A percentile compares a stretch with the other conserved stretches of the same genome.
Evolutionary conservation across 768 basidiomycete species (phyloP).

Genomic region (Harrya chromipes): DNA sequence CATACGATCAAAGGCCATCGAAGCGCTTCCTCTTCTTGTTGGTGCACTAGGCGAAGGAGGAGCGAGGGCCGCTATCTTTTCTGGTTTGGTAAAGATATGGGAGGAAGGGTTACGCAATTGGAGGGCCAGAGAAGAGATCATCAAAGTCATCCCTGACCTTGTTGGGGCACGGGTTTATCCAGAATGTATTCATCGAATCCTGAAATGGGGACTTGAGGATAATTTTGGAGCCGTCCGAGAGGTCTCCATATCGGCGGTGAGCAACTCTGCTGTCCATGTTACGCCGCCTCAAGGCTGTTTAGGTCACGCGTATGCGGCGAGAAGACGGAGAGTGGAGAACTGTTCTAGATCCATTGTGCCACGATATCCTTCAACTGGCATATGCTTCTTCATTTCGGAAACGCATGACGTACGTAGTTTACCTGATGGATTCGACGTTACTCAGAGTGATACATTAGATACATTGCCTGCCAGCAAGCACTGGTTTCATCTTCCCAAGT

Average conservation of each 20-base stretch:
- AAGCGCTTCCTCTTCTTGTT: constrained; percentile 59
- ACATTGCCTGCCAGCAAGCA: constrained; percentile 68
- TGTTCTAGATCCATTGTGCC: constrained; percentile 37
- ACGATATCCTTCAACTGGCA: constrained; percentile 44
- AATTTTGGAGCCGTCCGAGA: constrained; percentile 83
- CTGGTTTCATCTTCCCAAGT: constrained; percentile 40
- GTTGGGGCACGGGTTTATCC: constrained; percentile 41
- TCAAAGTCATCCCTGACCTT: constrained; percentile 53
- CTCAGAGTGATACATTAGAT: constrained; percentile 43
- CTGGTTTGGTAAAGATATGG: constrained; percentile 53
- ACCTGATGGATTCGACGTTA: constrained; percentile 10
- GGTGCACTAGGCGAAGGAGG: constrained; percentile 45
- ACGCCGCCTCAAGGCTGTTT: constrained; percentile 15
- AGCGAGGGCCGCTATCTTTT: constrained; percentile 44
- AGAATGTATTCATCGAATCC: constrained; percentile 49
- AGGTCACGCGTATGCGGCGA: constrained; percentile 50
- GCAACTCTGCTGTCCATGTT: constrained; percentile 27
- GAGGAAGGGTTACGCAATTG: constrained; percentile 63
- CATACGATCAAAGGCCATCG: constrained; percentile 68
- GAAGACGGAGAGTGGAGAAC: constrained; percentile 35
- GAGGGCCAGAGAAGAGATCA: constrained; percentile 76
- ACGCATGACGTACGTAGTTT: constrained; percentile 64
- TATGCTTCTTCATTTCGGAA: constrained; percentile 49
- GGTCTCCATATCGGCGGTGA: constrained; percentile 61
- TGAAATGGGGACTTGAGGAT: constrained; percentile 67